Base-by-base conservation (phyloP, 768 basidiomycete genomes). In the Lactarius indigo region DNA sequence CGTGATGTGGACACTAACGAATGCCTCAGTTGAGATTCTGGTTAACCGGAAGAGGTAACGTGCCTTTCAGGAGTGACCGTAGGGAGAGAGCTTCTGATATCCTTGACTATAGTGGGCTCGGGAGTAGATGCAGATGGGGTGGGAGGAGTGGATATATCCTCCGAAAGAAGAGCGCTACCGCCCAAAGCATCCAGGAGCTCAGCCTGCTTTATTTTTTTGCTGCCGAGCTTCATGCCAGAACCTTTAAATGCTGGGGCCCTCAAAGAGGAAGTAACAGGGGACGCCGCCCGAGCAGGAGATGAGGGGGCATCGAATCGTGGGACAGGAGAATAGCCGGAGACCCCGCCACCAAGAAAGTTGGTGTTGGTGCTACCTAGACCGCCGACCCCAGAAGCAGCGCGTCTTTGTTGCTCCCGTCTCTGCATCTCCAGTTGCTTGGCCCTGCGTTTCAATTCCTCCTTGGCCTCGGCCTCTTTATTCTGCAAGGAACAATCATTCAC, bases 391-490 rank as follows among this genome's bases (percentile, higher is more conserved):
- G 79, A 75, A 9, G 84, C 86, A 5, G 88, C 79, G 26, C 94
- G 89, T 66, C 87, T 83, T 71, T 96, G 94, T 75, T 96, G 94
- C 75, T 99, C 96, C 39, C 96, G 84, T 50, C 96, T 87, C 74
- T 98, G 97, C 88, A 97, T 92, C 77, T 99, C 97, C 68, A 99
- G 87, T 74, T 98, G 95, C 76, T 97, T 97, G 0, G 97, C 96
- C 35, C 96, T 90, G 47, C 97, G 88, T 76, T 98, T 98, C 74
- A 99, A 89, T 74, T 98, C 96, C 76, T 99, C 97, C 76, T 99
- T 99, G 2, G 96, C 97, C 74, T 99, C 97, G 7, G 94, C 94
- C 78, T 99, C 97, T 78, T 98, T 98, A 82, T 99, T 98, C 90
- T 96, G 70, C 20, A 39, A 39, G 44, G 28, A 59, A 59, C 56